These are phyloP conservation scores for Botrytis paeoniae DNA, from an alignment of 2,329 filamentous ascomycete genomes.

Conservation along the genomic window DNA sequence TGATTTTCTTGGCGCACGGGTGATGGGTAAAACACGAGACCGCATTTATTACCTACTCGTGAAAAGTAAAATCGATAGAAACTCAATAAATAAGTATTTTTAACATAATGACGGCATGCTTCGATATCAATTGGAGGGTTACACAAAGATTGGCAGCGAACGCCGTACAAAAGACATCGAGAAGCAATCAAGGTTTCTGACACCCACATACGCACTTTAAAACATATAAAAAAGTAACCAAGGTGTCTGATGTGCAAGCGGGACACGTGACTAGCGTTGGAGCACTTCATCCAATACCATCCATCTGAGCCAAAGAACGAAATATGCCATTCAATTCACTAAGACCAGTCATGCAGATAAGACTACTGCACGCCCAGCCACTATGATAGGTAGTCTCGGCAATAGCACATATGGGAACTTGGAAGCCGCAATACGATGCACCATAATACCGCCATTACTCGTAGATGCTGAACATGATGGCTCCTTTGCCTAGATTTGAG, in stretches of 20 bases:
- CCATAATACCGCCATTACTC: not conserved
- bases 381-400: not conserved
- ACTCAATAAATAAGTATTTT: not conserved
- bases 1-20: not conserved
- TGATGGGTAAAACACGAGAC: not conserved
- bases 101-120: not conserved
- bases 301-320: not conserved
- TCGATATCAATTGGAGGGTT: not conserved
- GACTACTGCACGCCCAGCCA: not conserved
- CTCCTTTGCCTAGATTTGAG: not conserved
- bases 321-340: not conserved
- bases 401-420: not conserved
- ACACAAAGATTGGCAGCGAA: not conserved
- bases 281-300: not conserved
- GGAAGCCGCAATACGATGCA: not conserved
- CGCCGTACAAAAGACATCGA: not conserved
- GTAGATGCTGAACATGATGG: not conserved
- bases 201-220: not conserved
- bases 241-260: not conserved
- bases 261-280: not conserved
- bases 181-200: not conserved
- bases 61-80: not conserved
- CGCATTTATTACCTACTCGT: not conserved
- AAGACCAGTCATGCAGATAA: not conserved
- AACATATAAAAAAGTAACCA: not conserved